These are phyloP conservation scores for Penicillium sp. DNA, from an alignment of 2,329 filamentous ascomycete genomes.

Conservation along the genomic window DNA sequence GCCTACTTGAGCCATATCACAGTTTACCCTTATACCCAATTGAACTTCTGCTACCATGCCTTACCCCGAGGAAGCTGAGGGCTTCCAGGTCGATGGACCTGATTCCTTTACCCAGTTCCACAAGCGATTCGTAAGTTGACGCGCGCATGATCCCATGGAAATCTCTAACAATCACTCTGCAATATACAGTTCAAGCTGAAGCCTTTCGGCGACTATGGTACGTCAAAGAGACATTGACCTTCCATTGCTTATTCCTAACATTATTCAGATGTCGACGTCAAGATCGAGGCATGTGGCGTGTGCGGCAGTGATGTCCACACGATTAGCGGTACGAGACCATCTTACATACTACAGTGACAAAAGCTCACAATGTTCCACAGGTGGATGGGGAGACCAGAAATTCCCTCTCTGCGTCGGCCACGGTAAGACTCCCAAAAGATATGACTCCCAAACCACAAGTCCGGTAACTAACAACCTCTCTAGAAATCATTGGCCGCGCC, in stretches of 20 bases:
- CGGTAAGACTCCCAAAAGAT: slow-evolving; percentile 29
- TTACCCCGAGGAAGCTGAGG: slow-evolving; percentile 48
- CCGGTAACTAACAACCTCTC: background rate
- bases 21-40: slow-evolving; percentile 1
- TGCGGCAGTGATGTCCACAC: slow-evolving; percentile 74
- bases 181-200: slow-evolving; percentile 70
- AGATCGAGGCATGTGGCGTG: slow-evolving; percentile 78
- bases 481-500: slow-evolving; percentile 69
- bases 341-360: background rate
- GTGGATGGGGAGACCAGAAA: slow-evolving; percentile 54
- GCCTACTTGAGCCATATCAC: background rate
- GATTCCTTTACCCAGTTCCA: slow-evolving; percentile 65
- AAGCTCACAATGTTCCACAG: slow-evolving; percentile 26
- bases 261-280: slow-evolving; percentile 73
- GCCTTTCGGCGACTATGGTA: slow-evolving; percentile 73
- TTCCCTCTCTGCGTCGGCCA: slow-evolving; percentile 56
- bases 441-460: background rate
- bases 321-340: slow-evolving; percentile 47
- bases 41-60: slow-evolving; percentile 36
- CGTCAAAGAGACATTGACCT: slow-evolving; percentile 1
- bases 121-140: slow-evolving; percentile 52
- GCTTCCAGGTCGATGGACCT: slow-evolving; percentile 58
- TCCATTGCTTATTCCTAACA: background rate
- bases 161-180: background rate
- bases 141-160: background rate